Base-by-base conservation (phyloP, 108 stramenopile species). In the Cyclostephanos invisitatus region DNA sequence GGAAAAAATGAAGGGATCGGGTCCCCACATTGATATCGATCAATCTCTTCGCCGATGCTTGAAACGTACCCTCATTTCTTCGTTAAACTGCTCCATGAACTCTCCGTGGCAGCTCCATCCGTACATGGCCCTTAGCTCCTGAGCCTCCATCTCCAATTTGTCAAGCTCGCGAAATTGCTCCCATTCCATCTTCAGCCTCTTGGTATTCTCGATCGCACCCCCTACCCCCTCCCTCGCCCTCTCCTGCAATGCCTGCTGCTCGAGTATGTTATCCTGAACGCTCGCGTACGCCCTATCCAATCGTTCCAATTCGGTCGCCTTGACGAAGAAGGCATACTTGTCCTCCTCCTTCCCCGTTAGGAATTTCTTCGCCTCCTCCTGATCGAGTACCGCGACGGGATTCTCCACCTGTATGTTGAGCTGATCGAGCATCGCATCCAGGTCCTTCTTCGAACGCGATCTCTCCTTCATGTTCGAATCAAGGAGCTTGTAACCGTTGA, bases 291-390 rank as follows among this genome's bases (percentile, higher is more conserved):
- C 72, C 11, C 80, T 61, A 75, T 89, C 88, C 15, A 96, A 77
- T 5, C 94, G 80, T 59, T 91, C 92, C 58, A 98, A 74, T 49
- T 97, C 96, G 0, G 97, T 99, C 3, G 98, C 98, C 72, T 92
- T 97, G 82, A 89, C 84, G 74, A 99, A 99, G 78, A 99, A 97
- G 7, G 25, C 67, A 76, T 96, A 99, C 74, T 99, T 99, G 40
- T 97, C 97, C 59, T 85, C 78, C 32, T 83, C 78, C 57, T 90
- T 91, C 20, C 97, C 97, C n/a, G 84, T 89, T 46, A 99, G 83
- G 81, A 99, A 99, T 60, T 91, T 96, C 75, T 99, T 99, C 46
- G 97, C 92, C 54, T 98, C 94, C 82, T 99, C 98, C 68, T 99
- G 98, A 78, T 96, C 96, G 61, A 99, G 80, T 40, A 99, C 92